phyloP scores from a whole-genome alignment of 768 basidiomycete species.

The Agaricus blazei region DNA sequence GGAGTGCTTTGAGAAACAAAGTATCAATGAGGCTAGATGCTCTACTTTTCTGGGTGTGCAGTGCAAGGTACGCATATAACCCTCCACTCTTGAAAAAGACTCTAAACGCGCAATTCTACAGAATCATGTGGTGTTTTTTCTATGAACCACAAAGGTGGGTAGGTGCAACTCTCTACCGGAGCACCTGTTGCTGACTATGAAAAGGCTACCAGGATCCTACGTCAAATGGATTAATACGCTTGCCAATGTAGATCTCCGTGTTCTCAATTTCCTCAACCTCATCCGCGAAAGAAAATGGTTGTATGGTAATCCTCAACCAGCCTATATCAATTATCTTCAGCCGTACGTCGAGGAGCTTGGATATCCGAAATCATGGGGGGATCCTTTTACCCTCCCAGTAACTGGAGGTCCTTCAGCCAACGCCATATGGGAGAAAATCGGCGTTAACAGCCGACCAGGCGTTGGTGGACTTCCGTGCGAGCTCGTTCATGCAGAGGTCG shows the following conservation, averaged over 20 bases:
- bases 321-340: conserved; percentile 35
- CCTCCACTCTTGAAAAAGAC: conserved; percentile 3
- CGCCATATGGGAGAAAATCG: conserved; percentile 49
- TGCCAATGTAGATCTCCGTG: conserved; percentile 59
- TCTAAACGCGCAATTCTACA: conserved; percentile 20
- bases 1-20: conserved; percentile 16
- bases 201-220: conserved; percentile 58
- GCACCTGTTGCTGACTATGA: not conserved
- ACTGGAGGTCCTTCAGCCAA: conserved; percentile 53
- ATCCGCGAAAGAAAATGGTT: conserved; percentile 56
- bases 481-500: conserved; percentile 59
- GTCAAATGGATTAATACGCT: conserved; percentile 75
- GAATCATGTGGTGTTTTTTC: conserved; percentile 89
- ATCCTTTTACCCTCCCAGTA: conserved; percentile 54
- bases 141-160: conserved; percentile 66
- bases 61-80: conserved; percentile 53
- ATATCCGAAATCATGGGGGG: conserved; percentile 56
- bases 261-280: conserved; percentile 48
- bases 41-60: conserved; percentile 71
- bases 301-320: conserved; percentile 41
- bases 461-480: conserved; percentile 77
- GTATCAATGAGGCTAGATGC: conserved; percentile 55
- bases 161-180: not conserved
- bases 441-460: conserved; percentile 44
- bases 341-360: conserved; percentile 52